phyloP scores from a whole-genome alignment of 2,329 filamentous ascomycete species.

The Xylariaceae sp. region DNA sequence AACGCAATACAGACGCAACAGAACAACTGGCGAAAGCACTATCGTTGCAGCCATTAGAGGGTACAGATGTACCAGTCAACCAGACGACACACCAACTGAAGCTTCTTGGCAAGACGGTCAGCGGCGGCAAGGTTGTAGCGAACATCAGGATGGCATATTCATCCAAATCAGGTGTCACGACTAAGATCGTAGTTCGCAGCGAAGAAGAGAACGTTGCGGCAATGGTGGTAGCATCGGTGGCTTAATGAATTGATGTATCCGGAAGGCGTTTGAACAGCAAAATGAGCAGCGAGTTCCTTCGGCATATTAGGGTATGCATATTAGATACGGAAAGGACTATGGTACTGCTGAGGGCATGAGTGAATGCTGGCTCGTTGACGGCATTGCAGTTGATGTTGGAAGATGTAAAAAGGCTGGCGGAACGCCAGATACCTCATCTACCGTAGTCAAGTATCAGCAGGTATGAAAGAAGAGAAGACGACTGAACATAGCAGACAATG shows the following conservation, averaged over 20 bases:
- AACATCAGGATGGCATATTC: conserved; percentile 91
- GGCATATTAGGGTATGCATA: conserved; percentile 22
- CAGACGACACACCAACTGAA: conserved; percentile 92
- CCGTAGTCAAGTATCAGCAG: too few relatives aligned
- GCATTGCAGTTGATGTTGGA: too few relatives aligned
- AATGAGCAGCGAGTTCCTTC: conserved; percentile 25
- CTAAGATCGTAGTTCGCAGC: conserved; percentile 87
- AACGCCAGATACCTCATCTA: too few relatives aligned
- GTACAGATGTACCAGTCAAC: conserved; percentile 84
- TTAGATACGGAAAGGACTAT: conserved; percentile 12
- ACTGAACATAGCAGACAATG: too few relatives aligned
- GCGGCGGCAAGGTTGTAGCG: conserved; percentile 82
- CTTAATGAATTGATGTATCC: conserved; percentile 46
- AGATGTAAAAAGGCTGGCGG: too few relatives aligned
- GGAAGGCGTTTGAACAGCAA: conserved; percentile 28
- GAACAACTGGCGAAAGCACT: conserved; percentile 83
- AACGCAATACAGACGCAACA: conserved; percentile 63
- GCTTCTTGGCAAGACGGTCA: conserved; percentile 91
- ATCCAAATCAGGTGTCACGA: conserved; percentile 87
- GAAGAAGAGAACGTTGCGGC: conserved; percentile 90
- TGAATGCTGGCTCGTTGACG: too few relatives aligned
- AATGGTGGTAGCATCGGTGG: conserved; percentile 78
- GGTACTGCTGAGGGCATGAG: too few relatives aligned
- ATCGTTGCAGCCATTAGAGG: conserved; percentile 89
- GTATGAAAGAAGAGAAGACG: too few relatives aligned